Base-by-base conservation (phyloP, 768 basidiomycete species). In the Cubamyces lactineus region DNA sequence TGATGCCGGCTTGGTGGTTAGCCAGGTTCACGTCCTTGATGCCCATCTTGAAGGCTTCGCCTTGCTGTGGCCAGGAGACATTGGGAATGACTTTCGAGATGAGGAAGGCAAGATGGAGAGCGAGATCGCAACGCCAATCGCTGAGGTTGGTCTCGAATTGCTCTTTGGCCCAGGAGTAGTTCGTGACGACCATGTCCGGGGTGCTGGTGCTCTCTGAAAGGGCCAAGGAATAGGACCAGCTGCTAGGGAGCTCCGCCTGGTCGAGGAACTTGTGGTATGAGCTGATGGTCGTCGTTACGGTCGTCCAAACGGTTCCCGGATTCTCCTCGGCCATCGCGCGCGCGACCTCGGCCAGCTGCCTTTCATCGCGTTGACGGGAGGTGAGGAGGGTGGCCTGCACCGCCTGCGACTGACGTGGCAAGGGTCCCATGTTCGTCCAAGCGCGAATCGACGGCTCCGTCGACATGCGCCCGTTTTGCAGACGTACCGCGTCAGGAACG, bases 121-220 rank as follows among this genome's bases (percentile, higher is more conserved):
- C 50, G 50, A 51, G 50, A 39, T 51, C 50, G 34, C 28, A 34
- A 21, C 50, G 50, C 50, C 50, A 51, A 30, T 51, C 50, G 28
- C 17, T 30, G 17, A 51, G 9, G 30, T 51, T 51, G 50, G 34
- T 11, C 24, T 34, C 38, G 23, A 51, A 51, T n/a, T 51, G 50
- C 6, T 34, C 50, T 16, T 12, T 11, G 13, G 50, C 50, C 50
- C 50, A 51, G 13, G 19, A 15, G 50, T 51, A 51, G 50, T 17
- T 38, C 24, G n/a, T 24, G 28, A 12, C 6, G 16, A 28, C 26
- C 6, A 51, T 38, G 21, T 17, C 30, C 17, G 34, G 30, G 21
- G 19, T 51, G 17, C 26, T 39, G 5, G 19, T 30, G 34, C 13
- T 51, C 26, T 38, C 50, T 30, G 34, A 28, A 30, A 30, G 28